Conservation (phyloP, 2,329 filamentous ascomycete genomes). For the Lachnum nothofagi region DNA sequence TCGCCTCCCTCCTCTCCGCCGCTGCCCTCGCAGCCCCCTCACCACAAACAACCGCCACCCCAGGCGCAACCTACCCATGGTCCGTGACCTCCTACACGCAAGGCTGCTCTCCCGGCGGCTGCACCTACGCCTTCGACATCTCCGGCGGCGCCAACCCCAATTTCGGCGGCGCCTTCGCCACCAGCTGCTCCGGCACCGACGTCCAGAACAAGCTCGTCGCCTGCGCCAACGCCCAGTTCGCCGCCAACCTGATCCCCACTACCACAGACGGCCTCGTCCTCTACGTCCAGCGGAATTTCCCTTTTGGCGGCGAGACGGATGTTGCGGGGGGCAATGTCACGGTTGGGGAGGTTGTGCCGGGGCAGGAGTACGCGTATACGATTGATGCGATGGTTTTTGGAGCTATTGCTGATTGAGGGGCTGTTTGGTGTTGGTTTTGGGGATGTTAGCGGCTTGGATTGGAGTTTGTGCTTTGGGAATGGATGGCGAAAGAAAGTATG, state of each 20-base stretch:
- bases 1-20: slow-evolving; percentile 2
- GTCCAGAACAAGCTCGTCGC: slow-evolving; percentile 4
- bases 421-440: too few relatives aligned
- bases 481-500: too few relatives aligned
- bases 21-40: background rate
- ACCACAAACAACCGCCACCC: slow-evolving; percentile 6
- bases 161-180: background rate
- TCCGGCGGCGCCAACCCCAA: background rate
- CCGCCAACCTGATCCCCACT: background rate
- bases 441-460: too few relatives aligned
- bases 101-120: slow-evolving; percentile 8
- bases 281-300: background rate
- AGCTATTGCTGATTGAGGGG: background rate
- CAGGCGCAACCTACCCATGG: slow-evolving; percentile 1
- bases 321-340: background rate
- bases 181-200: slow-evolving; percentile 4
- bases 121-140: slow-evolving; percentile 11
- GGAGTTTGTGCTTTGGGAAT: too few relatives aligned
- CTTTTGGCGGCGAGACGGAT: background rate
- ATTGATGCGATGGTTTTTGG: background rate
- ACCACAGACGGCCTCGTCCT: background rate
- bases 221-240: background rate
- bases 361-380: background rate
- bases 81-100: background rate
- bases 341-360: background rate